Conservation (phyloP, 169 alveolate species). For the Eimeria tenella region DNA sequence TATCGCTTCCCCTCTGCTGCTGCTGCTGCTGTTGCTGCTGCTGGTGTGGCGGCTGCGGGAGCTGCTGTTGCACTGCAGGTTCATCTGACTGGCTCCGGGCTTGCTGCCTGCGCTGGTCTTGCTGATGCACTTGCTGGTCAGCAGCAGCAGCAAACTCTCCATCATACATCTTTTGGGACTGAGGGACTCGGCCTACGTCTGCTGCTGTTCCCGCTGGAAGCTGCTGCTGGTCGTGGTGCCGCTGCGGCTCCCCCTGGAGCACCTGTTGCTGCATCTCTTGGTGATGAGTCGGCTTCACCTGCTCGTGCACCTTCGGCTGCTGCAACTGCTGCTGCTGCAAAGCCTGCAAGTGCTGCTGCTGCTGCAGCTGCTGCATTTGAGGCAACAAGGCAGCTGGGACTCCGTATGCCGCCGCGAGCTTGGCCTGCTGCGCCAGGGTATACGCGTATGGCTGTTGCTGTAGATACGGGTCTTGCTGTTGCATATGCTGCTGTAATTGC, state of each 20-base stretch:
- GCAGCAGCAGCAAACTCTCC: neutral
- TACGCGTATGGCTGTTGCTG: constrained; percentile 57
- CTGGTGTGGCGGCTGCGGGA: constrained; percentile 24
- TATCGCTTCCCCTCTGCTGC: constrained; percentile 10
- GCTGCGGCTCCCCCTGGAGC: neutral
- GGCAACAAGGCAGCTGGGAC: constrained; percentile 56
- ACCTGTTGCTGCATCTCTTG: constrained; percentile 39
- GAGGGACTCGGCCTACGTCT: neutral
- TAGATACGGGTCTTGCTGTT: constrained; percentile 39
- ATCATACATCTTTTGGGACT: neutral
- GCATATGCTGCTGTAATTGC: constrained; percentile 1
- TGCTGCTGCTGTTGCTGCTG: constrained; percentile 37
- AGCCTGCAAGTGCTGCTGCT: constrained; percentile 47
- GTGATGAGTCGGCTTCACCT: constrained; percentile 26
- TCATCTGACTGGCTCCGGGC: constrained; percentile 42
- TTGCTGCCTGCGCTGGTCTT: constrained; percentile 40
- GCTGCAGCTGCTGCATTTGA: constrained; percentile 54
- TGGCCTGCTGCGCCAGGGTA: constrained; percentile 47
- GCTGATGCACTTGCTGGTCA: constrained; percentile 18
- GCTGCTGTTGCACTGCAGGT: neutral
- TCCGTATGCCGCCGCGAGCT: constrained; percentile 39
- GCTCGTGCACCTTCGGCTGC: constrained; percentile 37
- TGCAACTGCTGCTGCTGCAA: constrained; percentile 50
- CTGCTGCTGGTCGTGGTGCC: constrained; percentile 48
- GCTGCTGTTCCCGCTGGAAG: neutral